Base-by-base conservation (phyloP, 2,329 filamentous ascomycete species). In the Ophiobolus disseminans region DNA sequence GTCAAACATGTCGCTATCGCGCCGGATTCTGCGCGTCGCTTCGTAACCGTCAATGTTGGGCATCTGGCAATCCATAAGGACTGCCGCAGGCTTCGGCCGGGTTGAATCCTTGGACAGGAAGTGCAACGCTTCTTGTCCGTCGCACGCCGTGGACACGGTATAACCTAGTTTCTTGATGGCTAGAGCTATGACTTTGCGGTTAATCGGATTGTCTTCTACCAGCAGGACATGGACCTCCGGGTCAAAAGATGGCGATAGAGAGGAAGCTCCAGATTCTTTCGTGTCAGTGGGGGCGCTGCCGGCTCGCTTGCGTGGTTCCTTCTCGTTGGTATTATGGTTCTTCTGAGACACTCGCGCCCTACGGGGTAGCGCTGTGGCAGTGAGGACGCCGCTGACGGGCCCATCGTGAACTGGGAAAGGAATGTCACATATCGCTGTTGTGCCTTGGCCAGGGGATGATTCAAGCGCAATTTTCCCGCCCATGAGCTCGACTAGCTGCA, bases 341-440 rank as follows among this genome's bases (percentile, higher is more conserved):
- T 31, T 10, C 17, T 14, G 17, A 22, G 38, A 17, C 25, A 20
- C 2, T 23, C 26, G 23, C 16, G 38, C 38, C 20, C 38, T 25
- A 31, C 26, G 38, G n/a, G 38, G 38, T 31, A 40, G 19, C 16
- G 16, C 30, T 36, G 17, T 19, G 32, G 38, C 14, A 14, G 17
- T n/a, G 32, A 36, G 21, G 10, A 30, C 11, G 25, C 22, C 22
- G 23, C n/a, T 34, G 16, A 17, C 20, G 31, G 45, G 37, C 5
- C 45, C 45, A 28, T 48, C 14, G 38, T 41, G 37, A 22, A 19
- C 17, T 23, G 13, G 36, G 23, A 50, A 45, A 10, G 41, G 47
- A 14, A 96, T 80, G 1, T 86, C 88, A 75, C 96, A 96, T 71
- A 85, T 90, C 10, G 83, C 82, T 0, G 77, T 84, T 1, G 83